These are phyloP conservation scores for Metarhizium rileyi DNA, from an alignment of 2,329 filamentous ascomycete species.

Conservation along the genomic window DNA sequence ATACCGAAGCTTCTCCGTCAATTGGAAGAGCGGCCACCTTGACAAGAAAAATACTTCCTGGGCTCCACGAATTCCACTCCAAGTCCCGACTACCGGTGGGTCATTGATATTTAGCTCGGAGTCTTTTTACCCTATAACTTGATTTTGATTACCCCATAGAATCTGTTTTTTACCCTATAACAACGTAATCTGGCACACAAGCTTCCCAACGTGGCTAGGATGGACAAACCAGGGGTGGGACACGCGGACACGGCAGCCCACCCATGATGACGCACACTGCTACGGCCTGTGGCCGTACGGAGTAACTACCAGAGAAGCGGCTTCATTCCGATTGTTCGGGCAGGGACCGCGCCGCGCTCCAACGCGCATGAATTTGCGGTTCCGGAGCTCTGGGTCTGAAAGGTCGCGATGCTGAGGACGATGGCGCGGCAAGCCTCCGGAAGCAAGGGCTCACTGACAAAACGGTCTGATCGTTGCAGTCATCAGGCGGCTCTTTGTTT, in stretches of 20 bases:
- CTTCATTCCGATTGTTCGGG: neutral
- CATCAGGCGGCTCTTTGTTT: neutral
- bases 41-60: neutral
- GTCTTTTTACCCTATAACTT: conserved; percentile 12
- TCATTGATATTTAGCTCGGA: conserved; percentile 1
- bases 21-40: neutral
- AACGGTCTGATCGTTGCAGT: neutral
- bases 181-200: conserved; percentile 17
- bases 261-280: neutral
- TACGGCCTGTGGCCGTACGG: neutral
- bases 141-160: conserved; percentile 11
- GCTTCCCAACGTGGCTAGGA: conserved; percentile 4
- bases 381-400: neutral
- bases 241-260: no score
- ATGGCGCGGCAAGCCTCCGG: neutral
- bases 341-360: neutral
- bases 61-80: conserved; percentile 1
- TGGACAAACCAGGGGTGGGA: neutral
- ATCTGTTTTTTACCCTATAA: conserved; percentile 18
- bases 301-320: no score
- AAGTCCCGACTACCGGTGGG: neutral
- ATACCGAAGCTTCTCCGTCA: neutral
- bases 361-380: neutral
- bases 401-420: neutral
- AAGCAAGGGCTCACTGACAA: neutral